phyloP scores from a whole-genome alignment of 495 filamentous ascomycete genomes.

The Trichocladium uniseriatum region DNA sequence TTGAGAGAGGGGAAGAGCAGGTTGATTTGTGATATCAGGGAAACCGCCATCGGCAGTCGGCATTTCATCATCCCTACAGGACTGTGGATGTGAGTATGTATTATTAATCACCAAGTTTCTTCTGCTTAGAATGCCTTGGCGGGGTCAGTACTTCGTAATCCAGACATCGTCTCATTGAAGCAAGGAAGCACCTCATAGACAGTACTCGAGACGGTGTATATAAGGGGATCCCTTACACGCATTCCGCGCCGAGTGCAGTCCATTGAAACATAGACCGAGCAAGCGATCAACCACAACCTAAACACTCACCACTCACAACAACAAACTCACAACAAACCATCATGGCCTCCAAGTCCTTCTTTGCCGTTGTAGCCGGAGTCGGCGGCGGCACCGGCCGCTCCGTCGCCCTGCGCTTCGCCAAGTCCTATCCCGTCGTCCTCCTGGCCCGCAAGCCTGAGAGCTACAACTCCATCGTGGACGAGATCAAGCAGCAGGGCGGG shows the following conservation, averaged over 20 bases:
- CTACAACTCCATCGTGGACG: constrained; percentile 57
- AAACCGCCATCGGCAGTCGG: background rate
- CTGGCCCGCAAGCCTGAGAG: constrained; percentile 60
- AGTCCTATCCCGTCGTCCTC: constrained; percentile 65
- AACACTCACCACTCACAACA: no score
- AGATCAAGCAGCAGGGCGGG: constrained; percentile 62
- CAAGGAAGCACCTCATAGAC: no score
- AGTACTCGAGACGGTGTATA: no score
- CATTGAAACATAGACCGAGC: no score
- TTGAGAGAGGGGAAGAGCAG: no score
- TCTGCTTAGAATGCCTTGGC: background rate
- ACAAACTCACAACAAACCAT: background rate
- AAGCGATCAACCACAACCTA: no score
- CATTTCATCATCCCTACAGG: constrained; percentile 2
- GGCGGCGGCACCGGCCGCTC: constrained; percentile 56
- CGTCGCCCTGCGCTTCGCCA: constrained; percentile 58
- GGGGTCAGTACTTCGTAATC: constrained; percentile 8
- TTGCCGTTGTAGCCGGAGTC: constrained; percentile 67
- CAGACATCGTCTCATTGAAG: no score
- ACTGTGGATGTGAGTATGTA: background rate
- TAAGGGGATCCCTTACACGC: no score
- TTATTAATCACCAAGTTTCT: constrained; percentile 11
- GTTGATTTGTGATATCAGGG: background rate
- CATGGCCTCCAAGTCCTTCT: constrained; percentile 38
- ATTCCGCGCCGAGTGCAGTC: no score